Evolutionary conservation across 2,329 filamentous ascomycete species (phyloP).

Genomic region (Calonectria naviculata): DNA sequence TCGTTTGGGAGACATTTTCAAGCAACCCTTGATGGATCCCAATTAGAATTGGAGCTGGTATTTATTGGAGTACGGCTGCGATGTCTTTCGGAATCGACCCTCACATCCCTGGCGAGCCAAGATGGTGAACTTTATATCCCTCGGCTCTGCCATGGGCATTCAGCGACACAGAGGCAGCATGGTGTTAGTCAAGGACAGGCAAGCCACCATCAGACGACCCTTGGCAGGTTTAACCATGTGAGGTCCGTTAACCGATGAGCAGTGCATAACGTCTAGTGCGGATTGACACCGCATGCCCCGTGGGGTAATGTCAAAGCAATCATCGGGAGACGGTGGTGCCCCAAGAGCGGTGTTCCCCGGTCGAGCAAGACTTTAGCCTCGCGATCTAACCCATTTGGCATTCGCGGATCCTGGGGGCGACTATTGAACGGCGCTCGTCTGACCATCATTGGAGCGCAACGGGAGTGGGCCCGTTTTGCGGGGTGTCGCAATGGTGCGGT

Average conservation of each 20-base stretch:
- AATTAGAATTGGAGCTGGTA: neutral
- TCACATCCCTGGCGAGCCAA: neutral
- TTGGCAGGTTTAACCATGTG: conserved; percentile 2
- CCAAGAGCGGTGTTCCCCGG: neutral
- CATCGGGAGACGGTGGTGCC: neutral
- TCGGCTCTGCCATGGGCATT: neutral
- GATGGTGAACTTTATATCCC: conserved; percentile 7
- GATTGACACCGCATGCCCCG: conserved; percentile 11
- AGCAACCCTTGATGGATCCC: neutral
- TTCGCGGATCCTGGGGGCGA: neutral
- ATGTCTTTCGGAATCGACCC: neutral
- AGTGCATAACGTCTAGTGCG: conserved; percentile 10
- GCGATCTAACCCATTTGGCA: neutral
- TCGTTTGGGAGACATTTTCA: neutral
- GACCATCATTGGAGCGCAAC: conserved; percentile 15
- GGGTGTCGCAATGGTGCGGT: neutral
- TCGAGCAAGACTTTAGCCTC: neutral
- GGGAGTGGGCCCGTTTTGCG: conserved; percentile 3
- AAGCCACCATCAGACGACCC: conserved; percentile 11
- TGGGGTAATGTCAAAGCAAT: conserved; percentile 8
- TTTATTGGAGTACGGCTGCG: neutral
- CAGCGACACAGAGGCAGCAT: neutral
- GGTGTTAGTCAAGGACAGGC: neutral
- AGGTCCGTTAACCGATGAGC: conserved; percentile 6
- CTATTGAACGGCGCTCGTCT: neutral